Percentiles rank a stretch among this genome's conserved stretches.
Evolutionary conservation across 2,329 filamentous ascomycete species (phyloP).

Genomic region (Tolypocladium tropicale): DNA sequence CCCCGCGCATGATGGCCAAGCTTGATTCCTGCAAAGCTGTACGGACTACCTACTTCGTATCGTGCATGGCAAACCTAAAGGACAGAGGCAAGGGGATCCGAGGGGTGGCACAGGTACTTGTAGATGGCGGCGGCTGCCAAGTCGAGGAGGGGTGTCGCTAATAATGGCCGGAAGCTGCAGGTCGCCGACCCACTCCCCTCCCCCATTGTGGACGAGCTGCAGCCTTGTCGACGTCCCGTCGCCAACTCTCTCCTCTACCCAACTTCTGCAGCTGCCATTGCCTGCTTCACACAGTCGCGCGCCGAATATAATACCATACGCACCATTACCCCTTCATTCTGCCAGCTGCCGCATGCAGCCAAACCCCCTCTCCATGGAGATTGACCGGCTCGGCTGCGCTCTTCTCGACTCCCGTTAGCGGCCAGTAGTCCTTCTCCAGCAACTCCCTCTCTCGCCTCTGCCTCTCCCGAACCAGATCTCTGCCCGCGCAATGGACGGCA

Average conservation of each 20-base stretch:
- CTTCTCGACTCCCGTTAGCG: neutral
- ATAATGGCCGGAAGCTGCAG: neutral
- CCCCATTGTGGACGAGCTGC: neutral
- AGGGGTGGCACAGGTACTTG: no score
- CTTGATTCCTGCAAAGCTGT: no score
- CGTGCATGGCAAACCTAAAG: no score
- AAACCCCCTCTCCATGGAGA: neutral
- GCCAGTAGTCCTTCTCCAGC: neutral
- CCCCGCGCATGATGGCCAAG: no score
- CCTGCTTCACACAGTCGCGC: neutral
- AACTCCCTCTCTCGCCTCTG: neutral
- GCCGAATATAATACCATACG: neutral
- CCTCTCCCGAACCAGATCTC: neutral
- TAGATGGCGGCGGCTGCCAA: no score
- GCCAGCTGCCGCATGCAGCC: constrained; percentile 6
- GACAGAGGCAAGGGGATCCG: no score
- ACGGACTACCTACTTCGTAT: no score
- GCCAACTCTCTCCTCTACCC: neutral
- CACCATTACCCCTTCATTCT: no score
- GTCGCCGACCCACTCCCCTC: neutral
- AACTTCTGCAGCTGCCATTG: neutral
- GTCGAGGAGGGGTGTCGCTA: neutral
- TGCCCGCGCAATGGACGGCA: constrained; percentile 15
- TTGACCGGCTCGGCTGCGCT: neutral
- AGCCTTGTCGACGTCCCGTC: neutral